Conservation (phyloP, 78 protist genomes). For the Corallochytrium limacisporum region DNA sequence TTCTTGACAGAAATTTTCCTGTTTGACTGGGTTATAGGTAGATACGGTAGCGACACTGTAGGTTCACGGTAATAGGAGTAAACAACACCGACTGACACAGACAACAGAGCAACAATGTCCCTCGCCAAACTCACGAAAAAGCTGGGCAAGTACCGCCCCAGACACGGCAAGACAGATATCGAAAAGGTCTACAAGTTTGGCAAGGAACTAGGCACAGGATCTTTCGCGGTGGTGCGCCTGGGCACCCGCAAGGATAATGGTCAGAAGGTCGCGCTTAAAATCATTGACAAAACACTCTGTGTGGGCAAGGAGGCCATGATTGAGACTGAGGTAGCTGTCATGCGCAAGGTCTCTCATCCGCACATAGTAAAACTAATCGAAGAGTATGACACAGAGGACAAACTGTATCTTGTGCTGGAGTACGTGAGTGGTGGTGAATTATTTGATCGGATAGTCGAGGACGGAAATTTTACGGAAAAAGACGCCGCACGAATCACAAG, state of each 20-base stretch:
- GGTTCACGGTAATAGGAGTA: too few species aligned
- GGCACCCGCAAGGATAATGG: neutral
- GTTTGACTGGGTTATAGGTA: too few species aligned
- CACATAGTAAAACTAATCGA: constrained; percentile 22
- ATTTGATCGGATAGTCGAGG: constrained; percentile 39
- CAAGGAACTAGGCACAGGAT: constrained; percentile 19
- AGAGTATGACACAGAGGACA: constrained; percentile 8
- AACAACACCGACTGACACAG: too few species aligned
- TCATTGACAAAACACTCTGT: constrained; percentile 5
- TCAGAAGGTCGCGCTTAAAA: constrained; percentile 6
- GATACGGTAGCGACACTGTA: too few species aligned
- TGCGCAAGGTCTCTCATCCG: constrained; percentile 9
- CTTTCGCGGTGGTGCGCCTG: constrained; percentile 16
- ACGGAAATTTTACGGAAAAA: constrained; percentile 23
- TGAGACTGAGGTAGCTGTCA: constrained; percentile 14
- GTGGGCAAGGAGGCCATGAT: constrained; percentile 15
- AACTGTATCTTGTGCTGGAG: constrained; percentile 22
- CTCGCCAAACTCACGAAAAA: neutral
- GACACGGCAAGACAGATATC: constrained; percentile 2
- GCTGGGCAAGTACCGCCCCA: neutral
- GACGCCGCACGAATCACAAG: constrained; percentile 13
- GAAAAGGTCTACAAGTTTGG: constrained; percentile 17
- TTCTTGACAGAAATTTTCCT: too few species aligned
- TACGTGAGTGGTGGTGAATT: constrained; percentile 37
- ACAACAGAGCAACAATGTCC: too few species aligned